A percentile compares a stretch with the other conserved stretches of the same genome.
Evolutionary conservation across 2,329 filamentous ascomycete species (phyloP).

Genomic region (Calonectria pseudoreteaudii): DNA sequence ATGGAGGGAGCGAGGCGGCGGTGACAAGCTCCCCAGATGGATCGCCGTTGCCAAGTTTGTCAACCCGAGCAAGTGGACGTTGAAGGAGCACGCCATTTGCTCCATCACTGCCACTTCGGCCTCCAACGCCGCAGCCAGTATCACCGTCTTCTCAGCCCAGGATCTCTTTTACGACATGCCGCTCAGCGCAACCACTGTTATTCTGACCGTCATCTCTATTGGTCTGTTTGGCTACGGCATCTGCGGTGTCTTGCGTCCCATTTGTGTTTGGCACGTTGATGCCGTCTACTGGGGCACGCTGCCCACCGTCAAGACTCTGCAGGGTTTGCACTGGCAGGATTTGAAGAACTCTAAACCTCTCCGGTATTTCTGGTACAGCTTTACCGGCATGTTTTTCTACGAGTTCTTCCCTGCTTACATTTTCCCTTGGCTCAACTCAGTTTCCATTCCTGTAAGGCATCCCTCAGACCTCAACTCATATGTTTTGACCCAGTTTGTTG

Average conservation of each 20-base stretch:
- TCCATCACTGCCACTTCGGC: conserved; percentile 66
- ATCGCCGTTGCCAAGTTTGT: conserved; percentile 57
- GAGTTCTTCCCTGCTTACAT: conserved; percentile 68
- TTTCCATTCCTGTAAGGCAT: conserved; percentile 59
- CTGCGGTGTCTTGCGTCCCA: conserved; percentile 63
- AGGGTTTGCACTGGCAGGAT: conserved; percentile 65
- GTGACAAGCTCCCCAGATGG: conserved; percentile 55
- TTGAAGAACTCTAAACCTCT: conserved; percentile 63
- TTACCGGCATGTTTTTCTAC: conserved; percentile 60
- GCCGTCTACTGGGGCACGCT: conserved; percentile 67
- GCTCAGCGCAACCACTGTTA: conserved; percentile 57
- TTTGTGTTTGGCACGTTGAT: conserved; percentile 67
- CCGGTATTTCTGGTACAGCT: conserved; percentile 64
- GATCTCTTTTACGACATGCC: conserved; percentile 64
- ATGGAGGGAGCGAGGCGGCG: conserved; percentile 57
- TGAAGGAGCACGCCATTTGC: conserved; percentile 68
- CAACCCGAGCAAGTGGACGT: conserved; percentile 63
- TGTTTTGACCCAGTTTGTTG: background rate
- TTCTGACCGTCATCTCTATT: conserved; percentile 64
- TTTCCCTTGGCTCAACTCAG: conserved; percentile 65
- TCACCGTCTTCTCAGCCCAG: conserved; percentile 60
- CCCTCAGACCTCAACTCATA: accelerated
- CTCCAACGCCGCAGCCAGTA: conserved; percentile 58
- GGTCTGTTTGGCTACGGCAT: conserved; percentile 67
- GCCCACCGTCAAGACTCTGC: conserved; percentile 64